Evolutionary conservation across 2,329 filamentous ascomycete species (phyloP).

Genomic region (Stagonosporopsis chrysanthemi): DNA sequence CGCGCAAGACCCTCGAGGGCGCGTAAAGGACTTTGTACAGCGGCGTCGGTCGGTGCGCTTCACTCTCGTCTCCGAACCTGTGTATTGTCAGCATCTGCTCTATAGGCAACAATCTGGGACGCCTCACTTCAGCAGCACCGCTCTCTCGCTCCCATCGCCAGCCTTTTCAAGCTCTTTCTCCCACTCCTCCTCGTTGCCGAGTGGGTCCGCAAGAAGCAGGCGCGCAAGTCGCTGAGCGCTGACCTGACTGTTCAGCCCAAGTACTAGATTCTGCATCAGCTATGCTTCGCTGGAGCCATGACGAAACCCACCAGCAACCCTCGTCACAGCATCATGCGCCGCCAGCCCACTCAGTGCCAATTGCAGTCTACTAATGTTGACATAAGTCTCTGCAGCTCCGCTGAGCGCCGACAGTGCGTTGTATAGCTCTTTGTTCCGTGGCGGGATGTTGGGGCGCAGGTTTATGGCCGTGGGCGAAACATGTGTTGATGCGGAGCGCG

Average conservation of each 20-base stretch:
- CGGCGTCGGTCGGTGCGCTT: slow-evolving; percentile 56
- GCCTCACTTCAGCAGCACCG: slow-evolving; percentile 52
- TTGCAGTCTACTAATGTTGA: slow-evolving; percentile 74
- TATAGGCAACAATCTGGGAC: not conserved
- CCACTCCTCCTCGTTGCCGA: slow-evolving; percentile 53
- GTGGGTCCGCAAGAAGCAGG: slow-evolving; percentile 60
- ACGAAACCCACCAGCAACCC: slow-evolving; percentile 61
- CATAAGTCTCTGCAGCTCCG: slow-evolving; percentile 65
- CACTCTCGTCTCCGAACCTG: slow-evolving; percentile 63
- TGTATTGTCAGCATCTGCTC: slow-evolving; percentile 23
- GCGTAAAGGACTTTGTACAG: slow-evolving; percentile 68
- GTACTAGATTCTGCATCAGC: slow-evolving; percentile 50
- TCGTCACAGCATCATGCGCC: slow-evolving; percentile 60
- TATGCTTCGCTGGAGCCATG: slow-evolving; percentile 20
- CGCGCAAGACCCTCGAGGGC: slow-evolving; percentile 68
- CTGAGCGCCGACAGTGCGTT: slow-evolving; percentile 67
- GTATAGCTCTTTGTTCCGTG: slow-evolving; percentile 64
- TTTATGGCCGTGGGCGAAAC: slow-evolving; percentile 63
- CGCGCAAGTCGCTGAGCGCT: slow-evolving; percentile 72
- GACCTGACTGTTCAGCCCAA: slow-evolving; percentile 58
- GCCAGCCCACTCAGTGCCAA: slow-evolving; percentile 73
- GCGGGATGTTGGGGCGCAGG: slow-evolving; percentile 60
- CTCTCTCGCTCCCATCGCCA: slow-evolving; percentile 43
- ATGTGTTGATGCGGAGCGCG: slow-evolving; percentile 51
- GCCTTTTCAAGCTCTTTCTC: slow-evolving; percentile 51